phyloP scores from a whole-genome alignment of 371 early-diverging fungal species.

The Mortierella sp. region DNA sequence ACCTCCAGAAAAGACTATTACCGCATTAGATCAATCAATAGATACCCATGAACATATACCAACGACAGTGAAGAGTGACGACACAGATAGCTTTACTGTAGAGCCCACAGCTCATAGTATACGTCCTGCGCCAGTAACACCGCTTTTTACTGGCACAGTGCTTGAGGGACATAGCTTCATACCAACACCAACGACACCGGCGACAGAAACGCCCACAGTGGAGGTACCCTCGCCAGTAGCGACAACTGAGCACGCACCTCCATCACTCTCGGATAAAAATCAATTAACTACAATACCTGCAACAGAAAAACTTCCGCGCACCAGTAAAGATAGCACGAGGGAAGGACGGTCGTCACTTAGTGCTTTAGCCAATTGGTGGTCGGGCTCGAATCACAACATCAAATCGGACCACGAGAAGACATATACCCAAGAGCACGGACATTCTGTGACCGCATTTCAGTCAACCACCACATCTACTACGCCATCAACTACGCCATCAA shows the following conservation, averaged over 20 bases:
- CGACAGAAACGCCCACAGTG: not conserved
- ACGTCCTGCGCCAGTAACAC: not conserved
- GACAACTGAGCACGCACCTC: not conserved
- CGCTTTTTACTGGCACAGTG: constrained; percentile 22
- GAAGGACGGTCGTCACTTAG: constrained; percentile 22
- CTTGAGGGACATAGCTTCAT: constrained; percentile 26
- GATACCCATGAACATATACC: not conserved
- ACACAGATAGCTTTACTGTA: not conserved
- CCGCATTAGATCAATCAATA: not conserved
- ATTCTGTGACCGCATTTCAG: constrained; percentile 8
- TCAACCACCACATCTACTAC: not conserved
- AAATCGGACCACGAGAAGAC: constrained; percentile 13
- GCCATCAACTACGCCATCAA: constrained; percentile 1
- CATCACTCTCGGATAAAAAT: not conserved
- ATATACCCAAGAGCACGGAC: constrained; percentile 17
- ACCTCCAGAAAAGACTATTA: not conserved
- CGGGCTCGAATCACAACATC: constrained; percentile 18
- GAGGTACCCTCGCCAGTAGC: not conserved
- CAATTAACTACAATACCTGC: not conserved
- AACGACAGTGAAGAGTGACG: not conserved
- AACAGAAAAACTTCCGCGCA: not conserved
- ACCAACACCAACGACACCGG: not conserved
- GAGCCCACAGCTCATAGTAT: not conserved
- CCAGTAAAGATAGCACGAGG: constrained; percentile 8
- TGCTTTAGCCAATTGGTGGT: constrained; percentile 41